A percentile compares a stretch with the other conserved stretches of the same genome.
Evolutionary conservation across 768 basidiomycete genomes (phyloP).

Genomic region (Dioszegia aurantiaca): DNA sequence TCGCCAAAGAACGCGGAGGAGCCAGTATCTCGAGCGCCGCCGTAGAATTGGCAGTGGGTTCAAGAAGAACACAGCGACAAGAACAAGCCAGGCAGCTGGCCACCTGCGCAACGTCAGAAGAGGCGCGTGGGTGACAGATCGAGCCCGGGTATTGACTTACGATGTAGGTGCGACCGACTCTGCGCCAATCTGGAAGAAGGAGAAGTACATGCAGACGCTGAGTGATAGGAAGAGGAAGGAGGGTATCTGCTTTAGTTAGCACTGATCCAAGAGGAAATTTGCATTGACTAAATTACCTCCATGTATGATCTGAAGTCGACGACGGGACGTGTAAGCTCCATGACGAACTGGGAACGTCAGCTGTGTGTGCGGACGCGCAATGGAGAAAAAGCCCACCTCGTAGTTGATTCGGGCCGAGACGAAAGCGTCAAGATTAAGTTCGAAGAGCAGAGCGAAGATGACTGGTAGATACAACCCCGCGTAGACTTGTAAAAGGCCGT

Average conservation of each 20-base stretch:
- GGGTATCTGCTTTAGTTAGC: slow-evolving; percentile 61
- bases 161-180: slow-evolving; percentile 62
- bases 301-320: slow-evolving; percentile 77
- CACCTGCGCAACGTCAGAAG: slow-evolving; percentile 26
- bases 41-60: slow-evolving; percentile 72
- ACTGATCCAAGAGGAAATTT: neutral
- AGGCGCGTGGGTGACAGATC: too few species aligned
- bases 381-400: slow-evolving; percentile 62
- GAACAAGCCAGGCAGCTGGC: slow-evolving; percentile 66
- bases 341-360: slow-evolving; percentile 37
- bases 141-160: slow-evolving; percentile 54
- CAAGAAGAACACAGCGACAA: slow-evolving; percentile 62
- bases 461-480: slow-evolving; percentile 69
- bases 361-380: neutral
- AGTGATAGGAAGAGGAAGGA: slow-evolving; percentile 72
- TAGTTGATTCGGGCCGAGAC: slow-evolving; percentile 77
- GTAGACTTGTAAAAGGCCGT: slow-evolving; percentile 73
- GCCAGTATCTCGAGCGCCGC: slow-evolving; percentile 73
- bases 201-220: slow-evolving; percentile 78
- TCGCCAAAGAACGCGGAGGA: slow-evolving; percentile 63
- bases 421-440: slow-evolving; percentile 81
- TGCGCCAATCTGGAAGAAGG: slow-evolving; percentile 65
- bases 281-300: slow-evolving; percentile 61
- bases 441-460: slow-evolving; percentile 71
- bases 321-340: slow-evolving; percentile 67